phyloP scores from a whole-genome alignment of 306 rosid genomes.

The Comarum palustre region DNA sequence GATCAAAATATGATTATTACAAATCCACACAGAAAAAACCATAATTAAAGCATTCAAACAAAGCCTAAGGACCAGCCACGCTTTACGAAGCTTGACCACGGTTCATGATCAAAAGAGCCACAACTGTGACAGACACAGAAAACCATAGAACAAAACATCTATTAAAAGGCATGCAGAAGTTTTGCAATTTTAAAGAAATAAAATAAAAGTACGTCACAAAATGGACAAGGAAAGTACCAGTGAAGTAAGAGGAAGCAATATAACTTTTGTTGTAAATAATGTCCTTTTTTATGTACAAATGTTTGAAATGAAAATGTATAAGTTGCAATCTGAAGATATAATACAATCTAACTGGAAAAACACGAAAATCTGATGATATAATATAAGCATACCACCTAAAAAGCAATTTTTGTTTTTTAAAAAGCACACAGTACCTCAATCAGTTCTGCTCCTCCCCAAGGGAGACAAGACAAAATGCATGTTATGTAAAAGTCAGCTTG shows the following conservation, averaged over 20 bases:
- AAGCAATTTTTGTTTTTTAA: not conserved
- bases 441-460: constrained; percentile 99
- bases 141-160: not conserved
- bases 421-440: constrained; percentile 58
- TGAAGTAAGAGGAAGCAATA: not conserved
- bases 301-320: not conserved
- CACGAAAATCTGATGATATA: not conserved
- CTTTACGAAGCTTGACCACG: not conserved
- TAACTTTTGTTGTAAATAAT: not conserved
- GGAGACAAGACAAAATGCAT: constrained; percentile 89
- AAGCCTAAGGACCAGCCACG: not conserved
- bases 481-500: constrained; percentile 88
- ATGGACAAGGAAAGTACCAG: not conserved
- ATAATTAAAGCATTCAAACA: not conserved
- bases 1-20: not conserved
- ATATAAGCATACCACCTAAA: not conserved
- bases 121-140: not conserved
- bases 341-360: not conserved
- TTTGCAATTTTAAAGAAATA: not conserved
- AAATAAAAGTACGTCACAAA: not conserved
- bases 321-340: not conserved
- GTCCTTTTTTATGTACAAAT: not conserved
- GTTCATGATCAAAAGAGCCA: not conserved
- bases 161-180: not conserved
- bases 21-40: not conserved